These are phyloP conservation scores for Eragrostis tef DNA, from an alignment of 202 grass and related monocot species.

Conservation along the genomic window DNA sequence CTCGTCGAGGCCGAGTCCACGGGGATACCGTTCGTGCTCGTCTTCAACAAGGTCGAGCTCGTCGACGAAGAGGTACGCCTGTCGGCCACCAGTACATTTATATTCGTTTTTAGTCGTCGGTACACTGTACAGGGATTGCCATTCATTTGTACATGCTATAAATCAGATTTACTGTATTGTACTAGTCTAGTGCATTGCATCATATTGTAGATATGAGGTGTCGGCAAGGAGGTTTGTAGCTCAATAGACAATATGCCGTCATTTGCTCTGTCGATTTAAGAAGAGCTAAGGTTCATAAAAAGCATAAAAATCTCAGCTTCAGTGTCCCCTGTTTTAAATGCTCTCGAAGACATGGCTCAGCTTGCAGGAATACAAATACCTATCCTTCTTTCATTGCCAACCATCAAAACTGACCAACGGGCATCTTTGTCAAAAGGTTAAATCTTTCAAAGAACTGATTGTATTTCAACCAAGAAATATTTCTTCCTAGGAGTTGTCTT, in stretches of 20 bases:
- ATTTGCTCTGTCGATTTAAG: not conserved
- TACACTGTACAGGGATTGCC: not conserved
- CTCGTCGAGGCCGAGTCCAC: slow-evolving; percentile 85
- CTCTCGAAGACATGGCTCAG: not conserved
- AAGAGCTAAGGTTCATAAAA: not conserved
- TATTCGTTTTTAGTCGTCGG: too few species aligned
- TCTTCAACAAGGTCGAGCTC: slow-evolving; percentile 87
- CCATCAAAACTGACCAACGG: not conserved
- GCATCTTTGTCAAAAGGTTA: not conserved
- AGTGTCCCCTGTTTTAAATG: not conserved
- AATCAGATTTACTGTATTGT: not conserved
- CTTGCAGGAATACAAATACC: not conserved
- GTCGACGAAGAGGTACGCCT: slow-evolving; percentile 78
- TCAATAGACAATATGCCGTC: not conserved
- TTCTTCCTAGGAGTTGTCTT: not conserved
- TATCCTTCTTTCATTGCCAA: not conserved
- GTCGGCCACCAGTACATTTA: too few species aligned
- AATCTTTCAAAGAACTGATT: not conserved
- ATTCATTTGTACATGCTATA: not conserved
- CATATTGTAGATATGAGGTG: not conserved
- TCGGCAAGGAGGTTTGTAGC: not conserved
- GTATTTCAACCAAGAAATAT: not conserved
- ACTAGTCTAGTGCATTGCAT: not conserved
- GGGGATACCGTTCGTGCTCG: slow-evolving; percentile 67
- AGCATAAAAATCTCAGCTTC: not conserved